These are phyloP conservation scores for Lactifluus subvellereus DNA, from an alignment of 768 basidiomycete species.

Conservation along the genomic window DNA sequence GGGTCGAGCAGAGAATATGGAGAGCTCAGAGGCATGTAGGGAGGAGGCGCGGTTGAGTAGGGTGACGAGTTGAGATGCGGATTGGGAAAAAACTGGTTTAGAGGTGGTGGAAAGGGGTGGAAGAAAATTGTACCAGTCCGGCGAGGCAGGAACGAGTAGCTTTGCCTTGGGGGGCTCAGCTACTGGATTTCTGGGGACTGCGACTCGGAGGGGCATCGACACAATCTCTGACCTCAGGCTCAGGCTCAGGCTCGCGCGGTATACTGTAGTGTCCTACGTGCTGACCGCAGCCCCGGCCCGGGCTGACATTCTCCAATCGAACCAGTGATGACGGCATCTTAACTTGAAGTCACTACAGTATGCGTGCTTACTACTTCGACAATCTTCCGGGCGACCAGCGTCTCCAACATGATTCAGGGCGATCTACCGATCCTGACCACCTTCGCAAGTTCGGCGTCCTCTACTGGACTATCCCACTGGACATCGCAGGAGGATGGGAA, in stretches of 20 bases:
- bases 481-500: conserved; percentile 42
- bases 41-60: conserved; percentile 42
- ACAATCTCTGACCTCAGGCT: too few species aligned
- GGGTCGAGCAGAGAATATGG: conserved; percentile 55
- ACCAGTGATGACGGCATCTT: too few species aligned
- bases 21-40: conserved; percentile 43
- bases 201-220: not conserved
- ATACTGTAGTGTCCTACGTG: too few species aligned
- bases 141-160: conserved; percentile 31
- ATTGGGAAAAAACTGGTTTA: conserved; percentile 31
- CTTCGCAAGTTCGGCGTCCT: conserved; percentile 59
- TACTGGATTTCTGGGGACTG: not conserved
- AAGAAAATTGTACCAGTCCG: conserved; percentile 53
- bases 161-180: conserved; percentile 21
- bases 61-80: conserved; percentile 41
- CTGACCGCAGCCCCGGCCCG: too few species aligned
- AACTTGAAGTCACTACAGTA: not conserved
- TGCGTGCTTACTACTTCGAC: conserved; percentile 71
- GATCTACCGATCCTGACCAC: conserved; percentile 43
- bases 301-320: too few species aligned
- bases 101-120: conserved; percentile 36
- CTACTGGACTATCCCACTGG: conserved; percentile 61
- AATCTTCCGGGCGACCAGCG: conserved; percentile 77
- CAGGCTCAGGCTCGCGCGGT: too few species aligned
- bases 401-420: conserved; percentile 66